phyloP scores from a whole-genome alignment of 108 stramenopile genomes.

The Cyclotella choctawhatcheeana region DNA sequence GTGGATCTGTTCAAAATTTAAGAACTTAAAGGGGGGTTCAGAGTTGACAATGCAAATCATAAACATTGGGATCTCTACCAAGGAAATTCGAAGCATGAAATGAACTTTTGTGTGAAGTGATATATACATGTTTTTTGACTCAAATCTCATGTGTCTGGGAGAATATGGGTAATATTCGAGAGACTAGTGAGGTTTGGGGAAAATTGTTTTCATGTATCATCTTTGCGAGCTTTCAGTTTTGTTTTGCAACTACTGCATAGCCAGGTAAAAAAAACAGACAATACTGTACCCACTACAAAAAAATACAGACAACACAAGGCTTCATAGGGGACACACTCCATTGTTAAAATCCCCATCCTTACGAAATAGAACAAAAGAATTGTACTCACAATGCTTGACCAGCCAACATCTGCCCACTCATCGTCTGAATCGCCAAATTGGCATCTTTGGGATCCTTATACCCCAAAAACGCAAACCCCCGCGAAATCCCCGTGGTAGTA shows the following conservation, averaged over 20 bases:
- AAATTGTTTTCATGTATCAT: too few species aligned
- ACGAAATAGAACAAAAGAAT: too few species aligned
- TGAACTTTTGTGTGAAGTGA: conserved; percentile 8
- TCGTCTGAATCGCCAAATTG: conserved; percentile 87
- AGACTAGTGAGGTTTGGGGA: conserved; percentile 41
- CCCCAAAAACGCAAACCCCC: conserved; percentile 82
- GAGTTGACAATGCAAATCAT: conserved; percentile 5
- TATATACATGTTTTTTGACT: too few species aligned
- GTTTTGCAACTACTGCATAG: too few species aligned
- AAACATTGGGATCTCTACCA: conserved; percentile 16
- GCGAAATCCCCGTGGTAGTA: conserved; percentile 59
- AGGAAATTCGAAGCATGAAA: background rate
- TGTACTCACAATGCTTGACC: conserved; percentile 61
- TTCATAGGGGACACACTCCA: too few species aligned
- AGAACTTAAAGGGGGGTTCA: conserved; percentile 16
- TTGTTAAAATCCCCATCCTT: too few species aligned
- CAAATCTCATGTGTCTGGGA: conserved; percentile 32
- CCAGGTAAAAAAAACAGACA: background rate
- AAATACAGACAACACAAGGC: too few species aligned
- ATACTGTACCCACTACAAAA: too few species aligned
- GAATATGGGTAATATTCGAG: conserved; percentile 41
- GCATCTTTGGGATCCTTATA: conserved; percentile 81
- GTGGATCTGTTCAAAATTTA: conserved; percentile 11
- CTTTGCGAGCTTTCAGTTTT: too few species aligned
- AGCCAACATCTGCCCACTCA: conserved; percentile 76